A percentile compares a stretch with the other conserved stretches of the same genome.
Evolutionary conservation across 352 stramenopile genomes (phyloP).

Genomic region (Phytophthora pinifolia): DNA sequence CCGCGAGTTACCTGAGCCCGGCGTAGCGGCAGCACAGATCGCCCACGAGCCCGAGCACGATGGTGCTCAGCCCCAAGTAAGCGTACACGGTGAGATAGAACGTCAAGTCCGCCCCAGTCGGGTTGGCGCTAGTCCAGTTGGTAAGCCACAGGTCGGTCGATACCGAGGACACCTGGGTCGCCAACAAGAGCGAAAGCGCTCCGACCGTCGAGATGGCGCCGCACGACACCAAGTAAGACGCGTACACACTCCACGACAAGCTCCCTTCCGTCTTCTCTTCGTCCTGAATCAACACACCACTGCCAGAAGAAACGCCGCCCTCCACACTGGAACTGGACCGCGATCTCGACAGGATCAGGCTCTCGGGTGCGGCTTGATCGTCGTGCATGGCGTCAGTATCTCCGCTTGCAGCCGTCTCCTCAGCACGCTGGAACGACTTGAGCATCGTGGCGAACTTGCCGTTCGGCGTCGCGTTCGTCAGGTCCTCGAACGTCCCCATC

Average conservation of each 20-base stretch:
- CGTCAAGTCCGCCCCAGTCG: constrained; percentile 25
- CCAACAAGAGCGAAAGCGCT: constrained; percentile 39
- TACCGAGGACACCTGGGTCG: constrained; percentile 49
- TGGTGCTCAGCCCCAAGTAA: constrained; percentile 54
- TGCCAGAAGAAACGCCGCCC: not conserved
- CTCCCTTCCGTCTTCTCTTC: constrained; percentile 46
- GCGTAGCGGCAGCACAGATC: constrained; percentile 49
- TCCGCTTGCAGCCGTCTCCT: constrained; percentile 8
- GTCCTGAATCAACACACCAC: constrained; percentile 39
- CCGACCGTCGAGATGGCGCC: constrained; percentile 37
- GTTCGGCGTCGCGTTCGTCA: constrained; percentile 38
- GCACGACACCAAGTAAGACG: constrained; percentile 54
- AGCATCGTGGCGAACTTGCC: constrained; percentile 53
- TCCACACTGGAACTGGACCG: constrained; percentile 14
- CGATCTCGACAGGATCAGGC: constrained; percentile 11
- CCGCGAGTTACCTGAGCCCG: constrained; percentile 44
- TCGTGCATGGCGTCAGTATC: too few species aligned
- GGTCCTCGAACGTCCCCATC: constrained; percentile 59
- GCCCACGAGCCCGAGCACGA: constrained; percentile 49
- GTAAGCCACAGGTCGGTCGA: constrained; percentile 72
- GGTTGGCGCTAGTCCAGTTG: constrained; percentile 44
- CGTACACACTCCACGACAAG: constrained; percentile 39
- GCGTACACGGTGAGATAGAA: constrained; percentile 62
- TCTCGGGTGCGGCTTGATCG: not conserved
- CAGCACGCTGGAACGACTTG: constrained; percentile 18